Base-by-base conservation (phyloP, 257 asterid species). In the Apocynum venetum region DNA sequence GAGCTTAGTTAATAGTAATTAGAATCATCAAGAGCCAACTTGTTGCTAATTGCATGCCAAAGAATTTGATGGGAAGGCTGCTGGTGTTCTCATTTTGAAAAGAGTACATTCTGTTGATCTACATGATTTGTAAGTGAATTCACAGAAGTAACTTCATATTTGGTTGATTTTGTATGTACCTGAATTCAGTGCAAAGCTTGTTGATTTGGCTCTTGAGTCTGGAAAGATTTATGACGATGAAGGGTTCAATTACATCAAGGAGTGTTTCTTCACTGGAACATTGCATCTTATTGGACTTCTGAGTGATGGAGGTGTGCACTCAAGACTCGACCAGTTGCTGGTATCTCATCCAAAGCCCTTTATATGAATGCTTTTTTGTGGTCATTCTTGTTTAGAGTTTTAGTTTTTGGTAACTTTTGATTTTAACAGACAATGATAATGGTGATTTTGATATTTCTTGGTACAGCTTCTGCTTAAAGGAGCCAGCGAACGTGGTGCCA, bases 261-360 rank as follows among this genome's bases (percentile, higher is more conserved):
- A 88, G 72, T 89, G 91, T 74, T 94, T 92, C 86, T 92, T 61
- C 77, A 86, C 81, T 49, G 94, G 94, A 49, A 92, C 98, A 20
- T 88, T 94, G 10, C 98, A 94, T 83, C 91, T 94, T 73, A 92
- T 94, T 74, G 98, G 98, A 46, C 81, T 94, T 71, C 65, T 92
- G 74, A 92, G 97, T 83, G 97, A 94, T 80, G 98, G 98, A 56
- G 98, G 98, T 72, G 98, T 94, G 69, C 97, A 94, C 86, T 94
- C 98, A 65, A 88, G 97, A 81, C 86, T 94, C 19, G 89, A 94
- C 76, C 97, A 91, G 85, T 66, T 92, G 82, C 96, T 81, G 98
- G 98, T 91, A 14, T 43, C 47, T 53, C 31, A 2, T 73, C 31
- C 36, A 52, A 19, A 13, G 0, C 77, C 60, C 72, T 60, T 0